These are phyloP conservation scores for Stephanocyclus meneghinianus DNA, from an alignment of 352 stramenopile genomes.

Conservation along the genomic window DNA sequence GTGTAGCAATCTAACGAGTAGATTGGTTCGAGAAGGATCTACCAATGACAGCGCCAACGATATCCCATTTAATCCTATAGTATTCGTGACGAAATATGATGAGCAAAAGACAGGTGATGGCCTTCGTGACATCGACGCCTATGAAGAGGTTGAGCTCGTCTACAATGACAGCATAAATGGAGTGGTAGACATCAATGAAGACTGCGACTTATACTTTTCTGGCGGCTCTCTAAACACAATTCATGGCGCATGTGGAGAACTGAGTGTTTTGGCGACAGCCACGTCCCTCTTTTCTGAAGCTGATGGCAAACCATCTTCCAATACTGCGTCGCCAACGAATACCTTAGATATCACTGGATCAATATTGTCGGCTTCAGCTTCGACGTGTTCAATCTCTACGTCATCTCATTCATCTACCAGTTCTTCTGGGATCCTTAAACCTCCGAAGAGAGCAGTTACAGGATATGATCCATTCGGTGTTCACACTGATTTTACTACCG, in stretches of 20 bases:
- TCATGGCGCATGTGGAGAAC: slow-evolving; percentile 1
- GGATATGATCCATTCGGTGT: slow-evolving; percentile 37
- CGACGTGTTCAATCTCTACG: slow-evolving; percentile 14
- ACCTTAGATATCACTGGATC: not conserved
- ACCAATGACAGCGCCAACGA: not conserved
- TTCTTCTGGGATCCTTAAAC: slow-evolving; percentile 27
- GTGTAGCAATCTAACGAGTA: slow-evolving; percentile 9
- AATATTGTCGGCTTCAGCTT: slow-evolving; percentile 3
- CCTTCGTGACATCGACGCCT: not conserved
- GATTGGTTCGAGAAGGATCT: slow-evolving; percentile 2
- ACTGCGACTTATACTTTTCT: not conserved
- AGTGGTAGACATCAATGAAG: not conserved
- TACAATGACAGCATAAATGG: not conserved
- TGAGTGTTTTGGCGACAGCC: slow-evolving; percentile 2
- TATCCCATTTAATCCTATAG: not conserved
- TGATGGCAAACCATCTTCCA: not conserved
- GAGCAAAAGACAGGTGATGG: not conserved
- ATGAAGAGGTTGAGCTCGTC: slow-evolving; percentile 8
- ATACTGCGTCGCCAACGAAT: not conserved
- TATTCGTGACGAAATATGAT: not conserved
- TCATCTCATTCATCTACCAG: slow-evolving; percentile 9
- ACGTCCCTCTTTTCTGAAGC: not conserved
- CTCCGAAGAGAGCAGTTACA: slow-evolving; percentile 16
- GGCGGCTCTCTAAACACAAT: not conserved
- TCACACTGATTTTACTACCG: slow-evolving; percentile 20